A percentile compares a stretch with the other conserved stretches of the same genome.
phyloP scores from a whole-genome alignment of 352 stramenopile species.

The Pythium chondricola region DNA sequence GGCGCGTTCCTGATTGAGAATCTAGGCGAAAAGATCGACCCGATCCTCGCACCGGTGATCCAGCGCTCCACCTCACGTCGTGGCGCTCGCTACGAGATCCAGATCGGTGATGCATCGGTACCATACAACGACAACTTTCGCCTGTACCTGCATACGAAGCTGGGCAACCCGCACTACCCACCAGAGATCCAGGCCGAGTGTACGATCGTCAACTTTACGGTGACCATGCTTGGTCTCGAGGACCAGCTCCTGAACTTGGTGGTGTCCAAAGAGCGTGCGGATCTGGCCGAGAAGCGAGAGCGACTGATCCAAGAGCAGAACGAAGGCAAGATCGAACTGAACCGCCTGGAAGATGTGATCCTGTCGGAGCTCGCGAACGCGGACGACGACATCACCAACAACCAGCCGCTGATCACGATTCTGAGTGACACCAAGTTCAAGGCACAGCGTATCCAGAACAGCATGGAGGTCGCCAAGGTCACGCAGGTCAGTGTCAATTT shows the following conservation, averaged over 20 bases:
- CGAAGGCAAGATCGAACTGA: slow-evolving; percentile 94
- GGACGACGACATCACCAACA: slow-evolving; percentile 96
- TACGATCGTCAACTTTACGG: slow-evolving; percentile 94
- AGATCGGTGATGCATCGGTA: slow-evolving; percentile 92
- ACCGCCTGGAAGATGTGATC: slow-evolving; percentile 94
- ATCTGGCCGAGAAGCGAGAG: slow-evolving; percentile 81
- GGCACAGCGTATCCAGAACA: slow-evolving; percentile 86
- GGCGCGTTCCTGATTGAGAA: slow-evolving; percentile 94
- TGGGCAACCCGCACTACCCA: slow-evolving; percentile 92
- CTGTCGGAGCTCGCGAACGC: slow-evolving; percentile 92
- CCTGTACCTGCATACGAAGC: slow-evolving; percentile 93
- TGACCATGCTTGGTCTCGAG: slow-evolving; percentile 89
- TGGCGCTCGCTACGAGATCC: slow-evolving; percentile 91
- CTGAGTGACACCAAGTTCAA: slow-evolving; percentile 95
- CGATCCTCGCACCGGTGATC: slow-evolving; percentile 91
- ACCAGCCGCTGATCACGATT: slow-evolving; percentile 94
- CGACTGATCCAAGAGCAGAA: slow-evolving; percentile 94
- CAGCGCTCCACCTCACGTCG: slow-evolving; percentile 92
- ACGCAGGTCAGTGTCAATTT: slow-evolving; percentile 91
- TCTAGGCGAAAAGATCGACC: slow-evolving; percentile 91
- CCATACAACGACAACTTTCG: slow-evolving; percentile 93
- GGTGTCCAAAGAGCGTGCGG: slow-evolving; percentile 88
- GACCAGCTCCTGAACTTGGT: slow-evolving; percentile 91
- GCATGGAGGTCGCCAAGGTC: slow-evolving; percentile 89
- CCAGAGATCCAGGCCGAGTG: slow-evolving; percentile 94